phyloP scores from a whole-genome alignment of 345 rosid genomes.

The Barbarea vulgaris region DNA sequence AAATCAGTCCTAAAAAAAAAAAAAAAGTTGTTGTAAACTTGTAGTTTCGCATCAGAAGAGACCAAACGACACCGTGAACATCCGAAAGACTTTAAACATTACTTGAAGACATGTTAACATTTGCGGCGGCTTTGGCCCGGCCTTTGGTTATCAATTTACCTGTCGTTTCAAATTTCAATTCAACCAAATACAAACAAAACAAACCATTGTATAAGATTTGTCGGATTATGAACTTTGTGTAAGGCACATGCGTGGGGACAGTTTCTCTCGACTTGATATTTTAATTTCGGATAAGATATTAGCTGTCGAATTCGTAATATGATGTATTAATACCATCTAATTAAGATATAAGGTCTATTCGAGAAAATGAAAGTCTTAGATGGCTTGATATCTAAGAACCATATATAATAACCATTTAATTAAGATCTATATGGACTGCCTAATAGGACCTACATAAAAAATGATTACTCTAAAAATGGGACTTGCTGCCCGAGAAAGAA shows the following conservation, averaged over 20 bases:
- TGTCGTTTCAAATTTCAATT: slow-evolving; percentile 8
- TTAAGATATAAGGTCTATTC: slow-evolving; percentile 16
- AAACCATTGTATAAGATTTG: slow-evolving; percentile 1
- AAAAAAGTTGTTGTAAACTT: too few species aligned
- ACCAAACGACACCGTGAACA: not conserved
- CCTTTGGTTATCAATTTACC: not conserved
- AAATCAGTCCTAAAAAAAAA: too few species aligned
- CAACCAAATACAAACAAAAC: slow-evolving; percentile 17
- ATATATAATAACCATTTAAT: not conserved
- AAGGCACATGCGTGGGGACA: slow-evolving; percentile 31
- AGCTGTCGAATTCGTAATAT: not conserved
- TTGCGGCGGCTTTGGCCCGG: slow-evolving; percentile 24
- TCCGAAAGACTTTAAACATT: not conserved
- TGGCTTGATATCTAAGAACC: slow-evolving; percentile 10
- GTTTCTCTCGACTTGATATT: slow-evolving; percentile 16
- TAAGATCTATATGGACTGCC: not conserved
- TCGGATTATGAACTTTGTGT: slow-evolving; percentile 1
- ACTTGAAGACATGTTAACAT: not conserved
- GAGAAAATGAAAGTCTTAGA: slow-evolving; percentile 6
- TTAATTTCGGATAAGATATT: slow-evolving; percentile 17
- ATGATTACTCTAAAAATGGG: not conserved
- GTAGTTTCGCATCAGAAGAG: not conserved
- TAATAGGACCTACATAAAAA: not conserved
- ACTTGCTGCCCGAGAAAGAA: too few species aligned
- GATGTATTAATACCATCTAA: not conserved